phyloP scores from a whole-genome alignment of 441 rosid species.

The Brassica balearica region DNA sequence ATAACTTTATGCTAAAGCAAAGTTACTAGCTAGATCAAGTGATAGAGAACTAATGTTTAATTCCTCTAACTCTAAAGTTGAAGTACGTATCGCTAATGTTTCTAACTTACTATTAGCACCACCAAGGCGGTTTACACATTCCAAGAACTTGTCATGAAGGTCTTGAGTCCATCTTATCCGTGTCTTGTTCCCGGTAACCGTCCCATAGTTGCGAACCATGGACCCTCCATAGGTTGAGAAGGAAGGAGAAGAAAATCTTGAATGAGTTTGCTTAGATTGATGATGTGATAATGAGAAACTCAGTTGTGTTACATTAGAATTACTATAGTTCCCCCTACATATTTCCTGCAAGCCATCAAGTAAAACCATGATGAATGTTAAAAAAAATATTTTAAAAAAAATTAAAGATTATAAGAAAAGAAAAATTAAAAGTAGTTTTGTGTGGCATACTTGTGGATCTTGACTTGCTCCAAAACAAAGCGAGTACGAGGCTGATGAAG shows the following conservation, averaged over 20 bases:
- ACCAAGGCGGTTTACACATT: conserved; percentile 77
- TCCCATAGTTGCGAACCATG: conserved; percentile 32
- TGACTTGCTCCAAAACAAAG: conserved; percentile 56
- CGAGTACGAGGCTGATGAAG: conserved; percentile 44
- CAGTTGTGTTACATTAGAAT: conserved; percentile 44
- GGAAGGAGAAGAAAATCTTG: conserved; percentile 46
- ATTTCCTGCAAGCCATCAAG: conserved; percentile 46
- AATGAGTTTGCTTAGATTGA: conserved; percentile 49
- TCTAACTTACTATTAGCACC: conserved; percentile 84
- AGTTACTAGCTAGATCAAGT: conserved; percentile 16
- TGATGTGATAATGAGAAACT: conserved; percentile 46
- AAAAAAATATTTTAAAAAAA: neutral
- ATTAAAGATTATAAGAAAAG: neutral
- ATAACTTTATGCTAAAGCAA: conserved; percentile 3
- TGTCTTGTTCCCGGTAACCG: conserved; percentile 49
- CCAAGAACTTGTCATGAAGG: conserved; percentile 92
- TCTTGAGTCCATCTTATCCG: conserved; percentile 94
- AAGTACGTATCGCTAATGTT: neutral
- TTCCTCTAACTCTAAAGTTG: conserved; percentile 17
- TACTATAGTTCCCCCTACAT: conserved; percentile 35
- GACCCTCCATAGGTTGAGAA: conserved; percentile 41
- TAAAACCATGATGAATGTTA: neutral
- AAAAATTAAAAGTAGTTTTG: neutral
- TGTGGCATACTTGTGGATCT: conserved; percentile 57
- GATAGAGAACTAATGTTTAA: neutral